Evolutionary conservation across 441 rosid genomes (phyloP), one percentile per base, ranked within the genome.

Genomic region (Erodium moschatum): DNA sequence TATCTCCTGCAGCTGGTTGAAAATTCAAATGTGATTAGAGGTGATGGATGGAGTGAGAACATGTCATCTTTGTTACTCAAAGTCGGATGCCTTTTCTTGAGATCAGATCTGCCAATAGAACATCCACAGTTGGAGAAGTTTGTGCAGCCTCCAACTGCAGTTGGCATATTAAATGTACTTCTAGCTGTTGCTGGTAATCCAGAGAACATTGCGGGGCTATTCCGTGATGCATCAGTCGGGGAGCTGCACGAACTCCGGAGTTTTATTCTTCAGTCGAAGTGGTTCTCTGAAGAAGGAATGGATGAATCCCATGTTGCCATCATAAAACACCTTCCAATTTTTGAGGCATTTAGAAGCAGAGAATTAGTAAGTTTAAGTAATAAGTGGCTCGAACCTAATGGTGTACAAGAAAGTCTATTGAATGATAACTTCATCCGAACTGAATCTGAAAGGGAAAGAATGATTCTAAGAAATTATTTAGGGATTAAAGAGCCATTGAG

Each of bases 41-140:
- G 85, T 81, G 90, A 87, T 76, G 97, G 97, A 15, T 94, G 97
- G 99, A 94, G 96, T 73, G 99, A 94, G 79, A 94, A 94, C 78
- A 89, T 94, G 97, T 86, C 86, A 61, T 85, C 94, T 72, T 81
- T 94, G 84, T 81, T 94, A 85, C 77, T 83, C 77, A 94, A 88
- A 81, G 89, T 85, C 69, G 99, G 97, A 79, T 94, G 99, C 75
- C 78, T 71, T 50, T 94, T 94, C 83, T 84, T 94, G 83, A 89
- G 86, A 72, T 78, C 71, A 33, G 92, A 85, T 79, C 35, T 89
- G 65, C 85, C 80, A 33, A 79, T 91, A 70, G 94, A 91, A 76
- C 97, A 94, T 78, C 92, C 94, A 66, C 91, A 83, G 73, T 80
- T 94, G 77, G 89, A 84, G 68, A 83, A 75, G 29, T 94, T 81